Conservation (phyloP, 352 stramenopile species). For the Phytophthora cryptogea region DNA sequence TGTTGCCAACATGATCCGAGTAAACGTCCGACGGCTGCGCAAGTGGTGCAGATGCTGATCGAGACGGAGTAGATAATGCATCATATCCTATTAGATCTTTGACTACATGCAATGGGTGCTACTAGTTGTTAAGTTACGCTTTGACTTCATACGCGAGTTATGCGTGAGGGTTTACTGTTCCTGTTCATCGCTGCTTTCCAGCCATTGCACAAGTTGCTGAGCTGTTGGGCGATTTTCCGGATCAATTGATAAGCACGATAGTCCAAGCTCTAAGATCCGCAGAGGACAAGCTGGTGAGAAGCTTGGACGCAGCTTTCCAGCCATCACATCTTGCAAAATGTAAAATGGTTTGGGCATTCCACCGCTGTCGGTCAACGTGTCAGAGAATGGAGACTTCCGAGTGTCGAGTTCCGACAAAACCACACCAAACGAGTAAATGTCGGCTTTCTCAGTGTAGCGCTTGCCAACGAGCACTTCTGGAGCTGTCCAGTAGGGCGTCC, state of each 20-base stretch:
- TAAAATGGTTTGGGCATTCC: conserved; percentile 36
- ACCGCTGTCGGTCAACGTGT: conserved; percentile 19
- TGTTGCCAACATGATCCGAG: conserved; percentile 48
- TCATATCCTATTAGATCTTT: background rate
- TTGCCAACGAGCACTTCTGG: conserved; percentile 68
- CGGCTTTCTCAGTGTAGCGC: conserved; percentile 27
- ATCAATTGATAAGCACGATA: conserved; percentile 31
- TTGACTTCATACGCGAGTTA: background rate
- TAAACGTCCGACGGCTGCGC: conserved; percentile 33
- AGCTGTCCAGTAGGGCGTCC: conserved; percentile 46
- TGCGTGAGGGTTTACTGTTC: background rate
- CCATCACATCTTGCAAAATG: conserved; percentile 47
- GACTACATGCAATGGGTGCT: background rate
- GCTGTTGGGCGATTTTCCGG: conserved; percentile 33
- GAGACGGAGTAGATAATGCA: conserved; percentile 1
- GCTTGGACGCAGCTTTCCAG: conserved; percentile 39
- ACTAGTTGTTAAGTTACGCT: background rate
- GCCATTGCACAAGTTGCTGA: conserved; percentile 29
- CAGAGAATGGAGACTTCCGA: conserved; percentile 32
- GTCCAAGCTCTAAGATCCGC: conserved; percentile 32
- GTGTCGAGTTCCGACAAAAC: conserved; percentile 45
- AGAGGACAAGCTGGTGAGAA: conserved; percentile 46
- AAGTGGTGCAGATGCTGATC: conserved; percentile 22
- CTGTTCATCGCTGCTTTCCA: conserved; percentile 5
- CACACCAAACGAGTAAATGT: conserved; percentile 48